Conservation (phyloP, 1,284 basidiomycete species). For the Fomitopsis palustris region DNA sequence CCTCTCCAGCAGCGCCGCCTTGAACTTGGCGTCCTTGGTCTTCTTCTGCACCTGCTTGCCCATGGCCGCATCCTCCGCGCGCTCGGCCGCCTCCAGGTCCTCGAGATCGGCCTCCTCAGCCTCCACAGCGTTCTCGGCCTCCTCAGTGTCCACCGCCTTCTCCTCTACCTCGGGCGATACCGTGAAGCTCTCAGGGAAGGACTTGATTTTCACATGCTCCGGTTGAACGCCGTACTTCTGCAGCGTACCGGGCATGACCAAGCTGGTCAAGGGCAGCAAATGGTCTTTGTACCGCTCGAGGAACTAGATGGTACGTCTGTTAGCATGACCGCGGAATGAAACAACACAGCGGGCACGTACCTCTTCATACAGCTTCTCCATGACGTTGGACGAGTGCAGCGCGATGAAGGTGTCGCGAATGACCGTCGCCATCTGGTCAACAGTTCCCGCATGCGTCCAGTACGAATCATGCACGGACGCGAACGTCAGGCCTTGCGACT, state of each 20-base stretch:
- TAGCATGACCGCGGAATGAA: neutral
- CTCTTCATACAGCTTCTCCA: constrained; percentile 59
- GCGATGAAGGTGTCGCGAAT: constrained; percentile 95
- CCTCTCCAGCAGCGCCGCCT: constrained; percentile 14
- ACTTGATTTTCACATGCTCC: constrained; percentile 12
- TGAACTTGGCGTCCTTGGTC: constrained; percentile 10
- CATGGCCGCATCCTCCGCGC: neutral
- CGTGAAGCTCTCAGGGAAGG: neutral
- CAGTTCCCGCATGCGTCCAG: constrained; percentile 92
- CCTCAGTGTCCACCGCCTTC: neutral
- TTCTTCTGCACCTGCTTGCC: neutral
- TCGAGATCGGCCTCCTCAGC: neutral
- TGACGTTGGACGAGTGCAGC: constrained; percentile 85
- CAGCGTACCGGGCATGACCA: constrained; percentile 35
- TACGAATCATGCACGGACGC: constrained; percentile 99
- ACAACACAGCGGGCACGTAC: constrained; percentile 30
- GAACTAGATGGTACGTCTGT: constrained; percentile 53
- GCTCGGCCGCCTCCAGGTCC: constrained; percentile 11
- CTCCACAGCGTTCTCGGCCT: neutral
- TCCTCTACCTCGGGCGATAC: neutral
- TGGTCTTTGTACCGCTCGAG: constrained; percentile 74
- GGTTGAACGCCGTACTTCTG: constrained; percentile 31
- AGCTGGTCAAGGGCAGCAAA: constrained; percentile 62
- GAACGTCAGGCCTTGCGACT: constrained; percentile 77
- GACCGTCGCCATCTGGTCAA: constrained; percentile 87